A percentile compares a stretch with the other conserved stretches of the same genome.
Conservation (phyloP, 2,329 filamentous ascomycete genomes). For the Hymenoscyphus scutula region DNA sequence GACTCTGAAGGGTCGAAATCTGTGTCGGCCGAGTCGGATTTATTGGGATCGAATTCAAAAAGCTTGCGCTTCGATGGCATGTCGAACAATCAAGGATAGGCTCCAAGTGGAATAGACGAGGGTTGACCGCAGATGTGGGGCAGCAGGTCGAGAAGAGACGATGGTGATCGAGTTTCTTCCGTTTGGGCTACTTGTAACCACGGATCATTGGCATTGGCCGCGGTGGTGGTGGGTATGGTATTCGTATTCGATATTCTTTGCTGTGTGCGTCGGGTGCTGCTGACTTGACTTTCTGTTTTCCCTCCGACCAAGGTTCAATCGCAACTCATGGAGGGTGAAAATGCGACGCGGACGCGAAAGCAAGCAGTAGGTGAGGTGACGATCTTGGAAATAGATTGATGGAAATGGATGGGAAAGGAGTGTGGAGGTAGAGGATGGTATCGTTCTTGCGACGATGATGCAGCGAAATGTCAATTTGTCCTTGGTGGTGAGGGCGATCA, state of each 20-base stretch:
- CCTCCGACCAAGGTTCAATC: not conserved
- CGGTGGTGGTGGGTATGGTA: no score
- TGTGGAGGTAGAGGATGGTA: not conserved
- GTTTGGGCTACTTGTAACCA: no score
- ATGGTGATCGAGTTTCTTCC: no score
- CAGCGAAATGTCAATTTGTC: not conserved
- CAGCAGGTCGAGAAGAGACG: not conserved
- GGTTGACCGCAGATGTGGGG: not conserved
- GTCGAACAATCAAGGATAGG: not conserved
- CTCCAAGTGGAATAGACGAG: not conserved
- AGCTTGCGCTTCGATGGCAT: conserved; percentile 50
- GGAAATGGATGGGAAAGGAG: not conserved
- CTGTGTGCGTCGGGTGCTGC: no score
- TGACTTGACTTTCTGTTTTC: no score
- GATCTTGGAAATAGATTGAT: not conserved
- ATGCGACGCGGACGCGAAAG: not conserved
- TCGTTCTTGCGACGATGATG: not conserved
- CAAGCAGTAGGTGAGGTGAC: not conserved
- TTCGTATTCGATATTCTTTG: no score
- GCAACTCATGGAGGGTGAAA: not conserved
- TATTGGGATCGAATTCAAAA: conserved; percentile 62
- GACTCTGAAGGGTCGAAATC: conserved; percentile 58
- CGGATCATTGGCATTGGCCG: no score
- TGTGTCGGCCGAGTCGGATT: conserved; percentile 64
- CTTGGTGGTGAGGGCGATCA: not conserved